A percentile compares a stretch with the other conserved stretches of the same genome.
Evolutionary conservation across 306 rosid genomes (phyloP).

Genomic region (Pterocarpus santalinus): DNA sequence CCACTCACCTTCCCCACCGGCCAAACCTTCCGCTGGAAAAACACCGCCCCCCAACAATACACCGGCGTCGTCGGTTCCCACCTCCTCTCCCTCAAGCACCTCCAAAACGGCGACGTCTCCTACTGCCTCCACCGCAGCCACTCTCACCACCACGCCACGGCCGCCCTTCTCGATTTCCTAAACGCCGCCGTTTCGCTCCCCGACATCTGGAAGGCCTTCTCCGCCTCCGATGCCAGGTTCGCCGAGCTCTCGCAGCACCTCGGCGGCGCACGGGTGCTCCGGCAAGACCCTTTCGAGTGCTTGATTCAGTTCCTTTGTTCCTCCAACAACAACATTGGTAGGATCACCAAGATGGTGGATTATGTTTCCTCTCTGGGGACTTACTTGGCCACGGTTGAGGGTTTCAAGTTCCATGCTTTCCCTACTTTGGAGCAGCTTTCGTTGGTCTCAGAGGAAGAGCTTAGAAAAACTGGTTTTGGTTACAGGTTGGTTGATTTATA

Average conservation of each 20-base stretch:
- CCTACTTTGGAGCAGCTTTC: slow-evolving; percentile 75
- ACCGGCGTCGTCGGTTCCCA: slow-evolving; percentile 82
- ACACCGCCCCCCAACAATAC: slow-evolving; percentile 74
- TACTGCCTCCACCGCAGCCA: slow-evolving; percentile 65
- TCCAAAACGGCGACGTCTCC: slow-evolving; percentile 71
- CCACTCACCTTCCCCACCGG: slow-evolving; percentile 97
- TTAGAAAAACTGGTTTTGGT: slow-evolving; percentile 91
- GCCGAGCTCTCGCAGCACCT: slow-evolving; percentile 65
- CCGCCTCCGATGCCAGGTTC: slow-evolving; percentile 73
- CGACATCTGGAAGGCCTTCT: slow-evolving; percentile 74
- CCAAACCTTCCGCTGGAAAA: slow-evolving; percentile 93
- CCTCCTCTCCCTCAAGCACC: slow-evolving; percentile 80
- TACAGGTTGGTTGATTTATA: slow-evolving; percentile 65
- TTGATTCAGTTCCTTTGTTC: slow-evolving; percentile 92
- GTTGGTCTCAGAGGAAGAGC: slow-evolving; percentile 69
- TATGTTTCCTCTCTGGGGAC: slow-evolving; percentile 79
- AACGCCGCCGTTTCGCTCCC: slow-evolving; percentile 71
- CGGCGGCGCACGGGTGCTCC: slow-evolving; percentile 83
- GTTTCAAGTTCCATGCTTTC: slow-evolving; percentile 71
- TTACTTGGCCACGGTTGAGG: slow-evolving; percentile 68
- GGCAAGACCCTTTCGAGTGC: slow-evolving; percentile 95
- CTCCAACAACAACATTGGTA: slow-evolving; percentile 80
- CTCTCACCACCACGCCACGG: slow-evolving; percentile 45
- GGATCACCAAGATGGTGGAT: slow-evolving; percentile 94
- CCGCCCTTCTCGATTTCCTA: slow-evolving; percentile 74